Percentiles rank a stretch among this genome's conserved stretches.
phyloP scores from a whole-genome alignment of 306 rosid genomes.

The Quercus gilva region DNA sequence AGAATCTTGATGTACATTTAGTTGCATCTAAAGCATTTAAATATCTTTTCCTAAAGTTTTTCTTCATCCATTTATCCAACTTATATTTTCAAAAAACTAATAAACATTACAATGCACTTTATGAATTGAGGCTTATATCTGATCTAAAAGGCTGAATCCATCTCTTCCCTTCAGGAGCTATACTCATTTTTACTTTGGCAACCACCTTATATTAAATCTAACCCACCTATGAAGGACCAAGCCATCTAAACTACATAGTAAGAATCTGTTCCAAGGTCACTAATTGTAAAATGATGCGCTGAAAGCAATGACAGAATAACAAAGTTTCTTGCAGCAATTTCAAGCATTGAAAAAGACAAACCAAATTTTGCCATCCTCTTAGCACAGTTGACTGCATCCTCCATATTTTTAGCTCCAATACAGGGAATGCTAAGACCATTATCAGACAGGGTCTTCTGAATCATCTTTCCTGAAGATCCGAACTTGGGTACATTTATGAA shows the following conservation, averaged over 20 bases:
- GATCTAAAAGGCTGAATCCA: too few relatives aligned
- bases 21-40: too few relatives aligned
- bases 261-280: background rate
- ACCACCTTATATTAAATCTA: too few relatives aligned
- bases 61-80: too few relatives aligned
- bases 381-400: slow-evolving; percentile 23
- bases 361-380: slow-evolving; percentile 29
- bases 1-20: too few relatives aligned
- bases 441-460: slow-evolving; percentile 25
- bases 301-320: background rate
- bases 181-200: too few relatives aligned
- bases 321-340: background rate
- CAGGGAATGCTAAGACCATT: slow-evolving; percentile 31
- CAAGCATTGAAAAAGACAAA: background rate
- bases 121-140: too few relatives aligned
- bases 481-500: slow-evolving; percentile 17
- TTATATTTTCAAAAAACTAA: too few relatives aligned
- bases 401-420: slow-evolving; percentile 18
- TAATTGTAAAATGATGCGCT: background rate
- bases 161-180: too few relatives aligned
- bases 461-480: slow-evolving; percentile 18
- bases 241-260: background rate
- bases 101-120: too few relatives aligned
- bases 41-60: too few relatives aligned
- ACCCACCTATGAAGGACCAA: too few relatives aligned